Evolutionary conservation across 257 asterid species (phyloP), one percentile per base, ranked within the genome.

Genomic region (Verbascum thapsus): DNA sequence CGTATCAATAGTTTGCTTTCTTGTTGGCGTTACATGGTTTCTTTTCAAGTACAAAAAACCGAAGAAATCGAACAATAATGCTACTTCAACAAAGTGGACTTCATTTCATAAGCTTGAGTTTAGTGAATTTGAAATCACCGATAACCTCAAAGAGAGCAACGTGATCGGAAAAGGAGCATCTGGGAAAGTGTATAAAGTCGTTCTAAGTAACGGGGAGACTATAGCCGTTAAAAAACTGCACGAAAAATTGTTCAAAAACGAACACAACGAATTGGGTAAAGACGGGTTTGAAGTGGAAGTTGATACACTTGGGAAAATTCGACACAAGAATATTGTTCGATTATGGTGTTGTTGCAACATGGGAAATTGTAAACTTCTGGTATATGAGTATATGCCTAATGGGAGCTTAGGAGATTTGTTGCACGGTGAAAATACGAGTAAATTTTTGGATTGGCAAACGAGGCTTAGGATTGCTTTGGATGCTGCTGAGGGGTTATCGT

Each of bases 331-430:
- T 68, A 84, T 91, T 3, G 95, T 91, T 41, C 71, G 77, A 35
- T 61, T 91, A 34, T 88, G 85, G 96, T 84, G 98, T 64, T 84
- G 89, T 52, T 88, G 98, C 42, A 76, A 48, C 43, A 30, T 78
- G 0, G 89, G 77, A 41, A 75, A 63, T 56, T 71, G 79, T 61
- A 88, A 91, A 63, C 87, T 88, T 37, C 42, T 91, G 68, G 96
- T 91, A 3, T 91, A 88, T 4, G 98, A 91, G 67, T 91, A 80
- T 70, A 72, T 91, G 94, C 84, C 81, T 13, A 91, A 88, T 35
- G 98, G 98, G 66, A 88, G 98, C 75, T 73, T 91, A 69, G 96
- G 95, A 0, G 95, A 91, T 78, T 66, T 82, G 70, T 65, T 91
- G 70, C 95, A 86, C 53, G 52, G 81, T 42, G 54, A 58, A 42